Evolutionary conservation across 1,284 basidiomycete genomes (phyloP).

Genomic region (Ceratobasidium sp.): DNA sequence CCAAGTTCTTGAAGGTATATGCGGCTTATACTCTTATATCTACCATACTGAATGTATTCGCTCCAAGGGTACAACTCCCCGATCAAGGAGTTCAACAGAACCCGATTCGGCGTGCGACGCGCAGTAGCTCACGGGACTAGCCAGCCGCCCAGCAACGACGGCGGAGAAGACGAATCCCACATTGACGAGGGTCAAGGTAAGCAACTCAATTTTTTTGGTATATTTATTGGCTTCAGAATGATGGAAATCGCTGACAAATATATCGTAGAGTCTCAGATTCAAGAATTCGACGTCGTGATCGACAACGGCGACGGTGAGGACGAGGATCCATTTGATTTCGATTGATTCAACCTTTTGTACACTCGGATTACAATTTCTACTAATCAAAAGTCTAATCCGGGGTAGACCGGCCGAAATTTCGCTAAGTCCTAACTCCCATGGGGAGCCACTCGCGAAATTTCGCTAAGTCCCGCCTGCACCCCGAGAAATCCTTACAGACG

Average conservation of each 20-base stretch:
- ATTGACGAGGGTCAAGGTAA: neutral
- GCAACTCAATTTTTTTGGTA: neutral
- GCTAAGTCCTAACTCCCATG: constrained; percentile 16
- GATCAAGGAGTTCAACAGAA: neutral
- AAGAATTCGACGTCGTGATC: neutral
- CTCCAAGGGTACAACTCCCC: neutral
- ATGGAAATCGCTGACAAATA: neutral
- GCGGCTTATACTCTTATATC: no score
- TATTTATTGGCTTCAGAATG: neutral
- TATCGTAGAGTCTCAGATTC: neutral
- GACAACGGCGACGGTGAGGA: neutral
- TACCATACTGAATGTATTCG: neutral
- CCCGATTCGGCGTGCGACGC: neutral
- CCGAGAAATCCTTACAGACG: no score
- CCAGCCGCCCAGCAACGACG: neutral
- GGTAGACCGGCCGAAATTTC: neutral
- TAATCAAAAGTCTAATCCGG: constrained; percentile 9
- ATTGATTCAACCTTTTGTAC: constrained; percentile 3
- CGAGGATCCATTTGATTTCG: constrained; percentile 1
- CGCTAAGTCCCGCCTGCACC: no score
- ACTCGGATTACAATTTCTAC: constrained; percentile 1
- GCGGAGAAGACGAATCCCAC: neutral
- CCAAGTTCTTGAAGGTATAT: neutral
- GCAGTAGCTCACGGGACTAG: no score
- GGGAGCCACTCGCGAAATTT: constrained; percentile 9